phyloP scores from a whole-genome alignment of 2,329 filamentous ascomycete species.

The Bipolaris bicolor region DNA sequence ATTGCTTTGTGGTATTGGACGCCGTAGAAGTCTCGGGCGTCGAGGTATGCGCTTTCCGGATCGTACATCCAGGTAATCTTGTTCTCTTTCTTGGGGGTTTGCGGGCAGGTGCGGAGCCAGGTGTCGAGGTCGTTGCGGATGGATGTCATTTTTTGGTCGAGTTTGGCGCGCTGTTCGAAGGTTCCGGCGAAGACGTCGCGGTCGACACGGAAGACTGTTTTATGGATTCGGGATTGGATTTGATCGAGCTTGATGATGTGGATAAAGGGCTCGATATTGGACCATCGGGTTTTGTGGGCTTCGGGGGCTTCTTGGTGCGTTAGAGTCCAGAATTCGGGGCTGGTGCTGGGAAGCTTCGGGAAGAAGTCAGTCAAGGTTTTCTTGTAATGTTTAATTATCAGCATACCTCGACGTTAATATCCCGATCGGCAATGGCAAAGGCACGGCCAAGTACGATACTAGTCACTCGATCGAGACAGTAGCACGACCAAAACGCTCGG shows the following conservation, averaged over 20 bases:
- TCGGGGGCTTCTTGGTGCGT: slow-evolving; percentile 27
- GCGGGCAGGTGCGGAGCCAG: slow-evolving; percentile 28
- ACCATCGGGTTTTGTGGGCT: slow-evolving; percentile 21
- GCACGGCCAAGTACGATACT: slow-evolving; percentile 34
- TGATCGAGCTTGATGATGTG: slow-evolving; percentile 36
- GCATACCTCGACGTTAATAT: slow-evolving; percentile 38
- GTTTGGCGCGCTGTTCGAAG: slow-evolving; percentile 22
- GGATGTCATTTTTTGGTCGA: slow-evolving; percentile 27
- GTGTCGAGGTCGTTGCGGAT: slow-evolving; percentile 29
- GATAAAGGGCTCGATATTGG: slow-evolving; percentile 35
- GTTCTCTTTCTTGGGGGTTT: slow-evolving; percentile 27
- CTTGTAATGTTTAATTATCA: background rate
- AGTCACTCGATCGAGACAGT: slow-evolving; percentile 34
- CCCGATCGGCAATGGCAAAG: slow-evolving; percentile 36
- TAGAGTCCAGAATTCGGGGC: slow-evolving; percentile 28
- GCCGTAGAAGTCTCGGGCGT: slow-evolving; percentile 34
- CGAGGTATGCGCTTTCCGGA: slow-evolving; percentile 29
- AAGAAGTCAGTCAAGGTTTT: background rate
- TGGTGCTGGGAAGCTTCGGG: slow-evolving; percentile 29
- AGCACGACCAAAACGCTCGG: slow-evolving; percentile 37
- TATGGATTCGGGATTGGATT: slow-evolving; percentile 35
- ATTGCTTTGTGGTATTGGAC: slow-evolving; percentile 39
- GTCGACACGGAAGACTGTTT: slow-evolving; percentile 35
- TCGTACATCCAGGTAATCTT: slow-evolving; percentile 38
- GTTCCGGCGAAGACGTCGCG: slow-evolving; percentile 19